Percentiles rank a stretch among this genome's conserved stretches.
Conservation (phyloP, 805 yeast species). For the Yamadazyma insecticola region DNA sequence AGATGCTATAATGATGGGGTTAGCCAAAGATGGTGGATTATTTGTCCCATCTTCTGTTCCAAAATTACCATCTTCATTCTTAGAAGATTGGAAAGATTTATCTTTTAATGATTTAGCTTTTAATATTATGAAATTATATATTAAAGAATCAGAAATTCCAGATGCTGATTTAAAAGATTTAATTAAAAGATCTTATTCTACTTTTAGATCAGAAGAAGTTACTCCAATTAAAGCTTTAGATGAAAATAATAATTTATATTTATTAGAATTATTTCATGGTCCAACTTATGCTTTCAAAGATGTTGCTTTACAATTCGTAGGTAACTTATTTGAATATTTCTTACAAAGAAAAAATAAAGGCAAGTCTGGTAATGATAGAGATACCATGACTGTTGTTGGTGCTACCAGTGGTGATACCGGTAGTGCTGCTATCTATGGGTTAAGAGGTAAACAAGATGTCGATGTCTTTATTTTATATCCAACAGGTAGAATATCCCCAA, state of each 20-base stretch:
- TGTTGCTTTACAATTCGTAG: conserved; percentile 96
- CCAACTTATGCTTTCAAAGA: conserved; percentile 99
- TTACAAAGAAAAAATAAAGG: conserved; percentile 65
- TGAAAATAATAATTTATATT: conserved; percentile 48
- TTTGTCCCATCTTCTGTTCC: conserved; percentile 87
- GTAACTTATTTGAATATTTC: conserved; percentile 93
- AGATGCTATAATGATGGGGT: conserved; percentile 81
- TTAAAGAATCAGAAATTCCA: conserved; percentile 69
- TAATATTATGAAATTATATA: conserved; percentile 77
- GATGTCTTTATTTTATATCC: conserved; percentile 95
- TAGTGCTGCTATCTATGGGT: conserved; percentile 97
- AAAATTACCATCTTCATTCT: conserved; percentile 49
- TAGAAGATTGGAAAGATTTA: conserved; percentile 65
- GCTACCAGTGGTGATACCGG: conserved; percentile 99
- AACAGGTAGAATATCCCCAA: conserved; percentile 94
- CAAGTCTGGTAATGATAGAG: conserved; percentile 54
- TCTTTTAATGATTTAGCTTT: conserved; percentile 84
- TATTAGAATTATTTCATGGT: conserved; percentile 95
- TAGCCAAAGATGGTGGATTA: conserved; percentile 96
- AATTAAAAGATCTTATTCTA: conserved; percentile 72
- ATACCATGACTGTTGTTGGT: conserved; percentile 91
- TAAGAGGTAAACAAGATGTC: conserved; percentile 96
- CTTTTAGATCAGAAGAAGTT: conserved; percentile 83
- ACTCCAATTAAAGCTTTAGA: conserved; percentile 78
- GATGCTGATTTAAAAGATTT: conserved; percentile 59